Evolutionary conservation across 1,284 basidiomycete genomes (phyloP), one percentile per base, ranked within the genome.

Genomic region (Xerocomus nothofagi): DNA sequence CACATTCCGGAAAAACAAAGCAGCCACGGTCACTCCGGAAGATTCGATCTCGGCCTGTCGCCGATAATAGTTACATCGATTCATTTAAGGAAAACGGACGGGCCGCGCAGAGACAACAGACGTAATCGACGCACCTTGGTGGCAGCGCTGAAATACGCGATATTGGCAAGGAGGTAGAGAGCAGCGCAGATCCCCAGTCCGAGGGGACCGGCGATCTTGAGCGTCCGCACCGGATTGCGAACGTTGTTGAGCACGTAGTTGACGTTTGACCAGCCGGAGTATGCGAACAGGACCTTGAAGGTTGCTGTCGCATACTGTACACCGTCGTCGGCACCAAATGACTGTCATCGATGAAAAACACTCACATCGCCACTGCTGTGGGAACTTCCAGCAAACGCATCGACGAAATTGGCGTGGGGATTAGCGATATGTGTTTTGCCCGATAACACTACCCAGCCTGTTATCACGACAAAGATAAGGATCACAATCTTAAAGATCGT

Each of bases 191-290:
- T 70, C 4, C 71, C 66, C 7, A 81, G 57, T 3, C 78, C 81
- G 8, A 82, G 69, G 0, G 78, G 78, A 7, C 78, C 81, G 0
- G 80, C 77, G 15, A 79, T 75, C 57, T 76, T 76, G 39, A 84
- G 69, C 1, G 80, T 82, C 15, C 74, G 69, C 1, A 79, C 66
- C 0, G 76, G 78, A 53, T 78, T 57, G 40, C 70, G 72, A 31
- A 84, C 77, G 15, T 84, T 80, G 54, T 80, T 79, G 43, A 81
- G 60, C 1, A 81, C 76, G 37, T 78, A 79, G 53, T 81, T 79
- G 39, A 74, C 69, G 34, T 75, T 75, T 0, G 71, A 73, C 75
- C 81, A 78, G 20, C 84, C 84, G 0, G 71, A 54, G 55, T 84
- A 86, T 1, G 79, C 67, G n/a, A 83, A 12, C 27, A 14, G 63